phyloP scores from a whole-genome alignment of 129 eudicot genomes.

The Pittosporum tobira region DNA sequence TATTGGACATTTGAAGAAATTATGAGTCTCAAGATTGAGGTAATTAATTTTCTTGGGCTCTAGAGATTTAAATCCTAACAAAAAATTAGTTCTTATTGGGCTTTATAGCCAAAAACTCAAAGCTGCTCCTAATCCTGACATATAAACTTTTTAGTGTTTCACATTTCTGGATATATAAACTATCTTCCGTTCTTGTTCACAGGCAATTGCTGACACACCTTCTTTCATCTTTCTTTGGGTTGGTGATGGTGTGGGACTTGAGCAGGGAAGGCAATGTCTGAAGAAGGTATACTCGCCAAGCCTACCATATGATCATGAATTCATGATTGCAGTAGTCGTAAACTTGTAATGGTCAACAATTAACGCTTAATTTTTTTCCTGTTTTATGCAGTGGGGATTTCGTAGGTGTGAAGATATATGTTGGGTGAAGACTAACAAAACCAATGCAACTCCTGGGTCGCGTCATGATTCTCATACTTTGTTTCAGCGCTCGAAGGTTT shows the following conservation, averaged over 20 bases:
- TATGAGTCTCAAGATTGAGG: slow-evolving; percentile 95
- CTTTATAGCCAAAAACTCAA: neutral
- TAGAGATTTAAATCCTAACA: neutral
- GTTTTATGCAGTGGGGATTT: slow-evolving; percentile 90
- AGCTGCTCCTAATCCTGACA: neutral
- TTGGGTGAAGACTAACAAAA: slow-evolving; percentile 98
- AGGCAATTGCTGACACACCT: slow-evolving; percentile 98
- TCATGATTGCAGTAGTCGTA: too few species aligned
- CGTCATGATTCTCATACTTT: slow-evolving; percentile 98
- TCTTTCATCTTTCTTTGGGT: slow-evolving; percentile 96
- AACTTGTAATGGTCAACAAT: too few species aligned
- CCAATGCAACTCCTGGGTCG: slow-evolving; percentile 78
- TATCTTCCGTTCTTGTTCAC: slow-evolving; percentile 18
- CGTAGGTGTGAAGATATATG: slow-evolving; percentile 99
- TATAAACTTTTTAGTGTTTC: neutral
- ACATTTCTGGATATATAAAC: neutral
- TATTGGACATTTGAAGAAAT: slow-evolving; percentile 95
- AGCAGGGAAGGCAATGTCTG: slow-evolving; percentile 93
- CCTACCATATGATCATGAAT: neutral
- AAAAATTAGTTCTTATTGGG: neutral
- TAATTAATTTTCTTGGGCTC: slow-evolving; percentile 23
- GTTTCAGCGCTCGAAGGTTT: slow-evolving; percentile 92
- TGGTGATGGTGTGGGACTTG: slow-evolving; percentile 99
- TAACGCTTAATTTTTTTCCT: too few species aligned
- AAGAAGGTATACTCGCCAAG: slow-evolving; percentile 56